These are phyloP conservation scores for Mercurialis annua DNA, from an alignment of 345 rosid species.

Conservation along the genomic window DNA sequence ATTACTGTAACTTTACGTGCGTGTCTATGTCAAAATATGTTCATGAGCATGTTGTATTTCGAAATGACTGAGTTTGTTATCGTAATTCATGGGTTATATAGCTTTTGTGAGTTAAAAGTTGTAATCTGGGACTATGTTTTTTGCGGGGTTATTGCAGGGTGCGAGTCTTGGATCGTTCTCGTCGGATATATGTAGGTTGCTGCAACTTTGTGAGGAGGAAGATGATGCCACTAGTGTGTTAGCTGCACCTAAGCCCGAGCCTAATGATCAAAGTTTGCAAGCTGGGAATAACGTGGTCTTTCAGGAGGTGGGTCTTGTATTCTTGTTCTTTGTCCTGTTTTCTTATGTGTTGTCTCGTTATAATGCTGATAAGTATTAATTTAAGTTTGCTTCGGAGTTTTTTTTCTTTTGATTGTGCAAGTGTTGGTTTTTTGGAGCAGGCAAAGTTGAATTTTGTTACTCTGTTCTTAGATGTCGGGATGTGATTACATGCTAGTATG, in stretches of 20 bases:
- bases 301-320: slow-evolving; percentile 47
- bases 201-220: slow-evolving; percentile 93
- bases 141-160: slow-evolving; percentile 47
- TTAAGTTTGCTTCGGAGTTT: background rate
- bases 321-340: background rate
- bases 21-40: background rate
- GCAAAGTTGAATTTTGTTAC: background rate
- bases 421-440: background rate
- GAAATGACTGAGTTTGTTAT: slow-evolving; percentile 11
- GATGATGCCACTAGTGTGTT: slow-evolving; percentile 94
- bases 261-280: slow-evolving; percentile 64
- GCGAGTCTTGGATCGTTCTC: slow-evolving; percentile 84
- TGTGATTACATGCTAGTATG: background rate
- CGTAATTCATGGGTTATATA: slow-evolving; percentile 12
- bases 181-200: slow-evolving; percentile 77
- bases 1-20: slow-evolving; percentile 1
- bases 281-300: slow-evolving; percentile 44
- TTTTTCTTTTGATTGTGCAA: background rate
- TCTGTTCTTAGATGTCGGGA: background rate
- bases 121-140: background rate
- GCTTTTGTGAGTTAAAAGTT: background rate
- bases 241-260: slow-evolving; percentile 80
- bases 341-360: background rate
- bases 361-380: no score
- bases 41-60: background rate